These are phyloP conservation scores for Sarocladium brachiariae DNA, from an alignment of 2,329 filamentous ascomycete genomes.

Conservation along the genomic window DNA sequence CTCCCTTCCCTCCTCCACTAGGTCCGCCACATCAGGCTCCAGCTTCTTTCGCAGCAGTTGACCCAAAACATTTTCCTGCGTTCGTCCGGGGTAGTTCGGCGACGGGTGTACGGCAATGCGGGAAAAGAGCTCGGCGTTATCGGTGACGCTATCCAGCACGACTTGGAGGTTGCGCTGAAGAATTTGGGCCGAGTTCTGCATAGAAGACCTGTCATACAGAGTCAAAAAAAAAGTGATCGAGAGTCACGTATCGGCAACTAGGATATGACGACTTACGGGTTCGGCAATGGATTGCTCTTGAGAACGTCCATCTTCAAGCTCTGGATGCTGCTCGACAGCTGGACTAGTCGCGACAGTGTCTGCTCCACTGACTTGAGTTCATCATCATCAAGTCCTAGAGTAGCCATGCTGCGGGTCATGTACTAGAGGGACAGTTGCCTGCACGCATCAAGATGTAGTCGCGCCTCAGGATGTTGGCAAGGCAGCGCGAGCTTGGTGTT, in stretches of 20 bases:
- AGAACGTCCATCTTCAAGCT: constrained; percentile 56
- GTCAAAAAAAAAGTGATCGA: neutral
- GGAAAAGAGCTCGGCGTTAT: constrained; percentile 60
- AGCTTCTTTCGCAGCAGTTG: constrained; percentile 77
- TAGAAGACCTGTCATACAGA: constrained; percentile 43
- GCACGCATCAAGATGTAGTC: no score
- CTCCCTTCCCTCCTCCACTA: constrained; percentile 57
- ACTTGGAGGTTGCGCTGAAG: constrained; percentile 63
- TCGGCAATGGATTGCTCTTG: constrained; percentile 58
- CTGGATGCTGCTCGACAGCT: constrained; percentile 61
- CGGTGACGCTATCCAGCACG: constrained; percentile 57
- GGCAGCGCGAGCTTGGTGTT: no score
- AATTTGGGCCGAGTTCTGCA: constrained; percentile 66
- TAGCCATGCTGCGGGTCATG: no score
- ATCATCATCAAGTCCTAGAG: constrained; percentile 46
- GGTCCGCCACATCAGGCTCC: constrained; percentile 68
- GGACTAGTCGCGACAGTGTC: constrained; percentile 59
- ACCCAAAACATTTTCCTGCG: constrained; percentile 57
- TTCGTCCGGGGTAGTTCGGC: constrained; percentile 66
- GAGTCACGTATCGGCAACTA: neutral
- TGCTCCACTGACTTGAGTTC: constrained; percentile 65
- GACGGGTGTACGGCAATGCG: constrained; percentile 69
- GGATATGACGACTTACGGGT: constrained; percentile 43
- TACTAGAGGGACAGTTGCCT: no score
- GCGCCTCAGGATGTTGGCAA: no score